phyloP scores from a whole-genome alignment of 805 yeast species.

The Wickerhamomyces strasburgensis region DNA sequence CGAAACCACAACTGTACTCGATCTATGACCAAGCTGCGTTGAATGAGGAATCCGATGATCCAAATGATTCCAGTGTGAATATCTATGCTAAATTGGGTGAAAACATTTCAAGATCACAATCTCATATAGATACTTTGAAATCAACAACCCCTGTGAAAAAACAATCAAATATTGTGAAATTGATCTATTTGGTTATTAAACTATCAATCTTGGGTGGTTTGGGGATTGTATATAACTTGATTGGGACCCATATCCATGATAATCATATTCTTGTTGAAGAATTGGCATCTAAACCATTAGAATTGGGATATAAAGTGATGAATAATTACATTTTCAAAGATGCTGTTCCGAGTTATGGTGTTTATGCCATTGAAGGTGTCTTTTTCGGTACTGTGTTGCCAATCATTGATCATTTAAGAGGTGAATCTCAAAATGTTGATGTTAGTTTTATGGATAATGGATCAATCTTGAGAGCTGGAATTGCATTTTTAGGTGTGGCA shows the following conservation, averaged over 20 bases:
- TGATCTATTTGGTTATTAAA: constrained; percentile 6
- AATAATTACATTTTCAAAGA: constrained; percentile 3
- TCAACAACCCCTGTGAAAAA: no score
- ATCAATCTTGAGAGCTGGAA: constrained; percentile 35
- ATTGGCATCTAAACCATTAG: constrained; percentile 38
- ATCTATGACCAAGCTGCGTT: constrained; percentile 8
- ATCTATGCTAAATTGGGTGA: constrained; percentile 13
- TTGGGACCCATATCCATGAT: constrained; percentile 48
- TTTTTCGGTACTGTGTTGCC: constrained; percentile 56
- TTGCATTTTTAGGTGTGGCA: constrained; percentile 65
- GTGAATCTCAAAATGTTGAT: constrained; percentile 12
- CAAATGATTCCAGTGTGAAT: constrained; percentile 9
- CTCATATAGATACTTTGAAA: background rate
- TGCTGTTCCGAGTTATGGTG: constrained; percentile 23
- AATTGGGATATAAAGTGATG: constrained; percentile 28
- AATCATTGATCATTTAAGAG: constrained; percentile 11
- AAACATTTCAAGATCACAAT: constrained; percentile 2
- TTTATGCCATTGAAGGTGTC: constrained; percentile 48
- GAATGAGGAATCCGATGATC: background rate
- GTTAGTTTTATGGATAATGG: constrained; percentile 9
- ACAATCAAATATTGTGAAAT: background rate
- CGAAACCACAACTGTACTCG: constrained; percentile 13
- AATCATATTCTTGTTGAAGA: constrained; percentile 40
- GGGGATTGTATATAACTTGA: constrained; percentile 50
- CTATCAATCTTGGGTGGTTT: constrained; percentile 31